phyloP scores from a whole-genome alignment of 192 early-diverging fungal genomes.

The Lunasporangiospora selenospora region DNA sequence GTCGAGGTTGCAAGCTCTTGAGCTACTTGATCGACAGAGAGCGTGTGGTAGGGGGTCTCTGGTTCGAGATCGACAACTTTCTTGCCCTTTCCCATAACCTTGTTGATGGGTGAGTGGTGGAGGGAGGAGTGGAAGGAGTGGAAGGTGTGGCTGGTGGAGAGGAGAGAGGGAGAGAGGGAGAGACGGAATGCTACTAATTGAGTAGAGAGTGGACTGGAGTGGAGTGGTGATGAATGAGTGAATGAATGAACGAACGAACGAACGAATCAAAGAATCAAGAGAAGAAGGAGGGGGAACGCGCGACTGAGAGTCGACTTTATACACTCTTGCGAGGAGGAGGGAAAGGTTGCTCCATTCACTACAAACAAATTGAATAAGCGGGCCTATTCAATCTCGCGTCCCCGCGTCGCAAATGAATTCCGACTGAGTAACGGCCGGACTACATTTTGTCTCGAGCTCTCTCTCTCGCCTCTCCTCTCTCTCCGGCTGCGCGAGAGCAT shows the following conservation, averaged over 20 bases:
- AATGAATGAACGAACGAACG: neutral
- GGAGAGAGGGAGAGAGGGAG: neutral
- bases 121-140: neutral
- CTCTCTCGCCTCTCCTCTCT: neutral
- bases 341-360: neutral
- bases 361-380: neutral
- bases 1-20: constrained; percentile 23
- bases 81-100: neutral
- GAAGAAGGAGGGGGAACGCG: neutral
- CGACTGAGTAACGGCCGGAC: neutral
- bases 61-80: constrained; percentile 22
- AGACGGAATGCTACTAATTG: no score
- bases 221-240: neutral
- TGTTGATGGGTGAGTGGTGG: neutral
- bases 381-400: neutral
- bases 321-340: no score
- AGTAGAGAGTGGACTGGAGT: no score
- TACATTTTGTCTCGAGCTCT: neutral
- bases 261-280: neutral
- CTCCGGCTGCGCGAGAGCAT: no score
- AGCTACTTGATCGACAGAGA: constrained; percentile 28
- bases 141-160: neutral
- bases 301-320: no score
- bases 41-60: constrained; percentile 32
- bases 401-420: neutral